Conservation (phyloP, 352 stramenopile species). For the Phytophthora parvispora region DNA sequence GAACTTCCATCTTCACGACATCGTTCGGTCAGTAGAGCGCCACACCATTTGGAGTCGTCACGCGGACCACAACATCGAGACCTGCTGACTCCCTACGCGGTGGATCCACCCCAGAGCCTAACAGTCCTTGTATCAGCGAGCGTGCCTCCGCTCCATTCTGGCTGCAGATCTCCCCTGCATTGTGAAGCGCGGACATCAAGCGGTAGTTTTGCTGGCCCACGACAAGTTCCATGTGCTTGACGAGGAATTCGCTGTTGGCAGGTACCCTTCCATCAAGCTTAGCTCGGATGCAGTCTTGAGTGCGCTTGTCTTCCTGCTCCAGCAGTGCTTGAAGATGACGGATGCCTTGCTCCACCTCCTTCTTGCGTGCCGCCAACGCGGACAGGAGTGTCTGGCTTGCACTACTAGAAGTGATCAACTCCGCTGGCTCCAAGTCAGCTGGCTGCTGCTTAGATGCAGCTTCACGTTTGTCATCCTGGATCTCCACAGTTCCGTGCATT, state of each 20-base stretch:
- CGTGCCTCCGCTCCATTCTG: constrained; percentile 14
- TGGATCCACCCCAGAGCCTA: background rate
- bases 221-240: constrained; percentile 6
- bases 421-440: constrained; percentile 1
- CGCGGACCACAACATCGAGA: background rate
- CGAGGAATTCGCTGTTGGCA: background rate
- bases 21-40: background rate
- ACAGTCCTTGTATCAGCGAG: background rate
- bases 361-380: background rate
- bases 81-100: background rate
- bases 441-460: background rate
- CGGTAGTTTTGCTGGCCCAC: constrained; percentile 21
- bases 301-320: background rate
- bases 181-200: constrained; percentile 11
- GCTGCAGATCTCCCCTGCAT: constrained; percentile 8
- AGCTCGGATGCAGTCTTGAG: constrained; percentile 7
- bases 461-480: background rate
- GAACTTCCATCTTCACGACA: background rate
- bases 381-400: background rate
- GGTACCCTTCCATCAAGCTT: background rate
- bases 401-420: background rate
- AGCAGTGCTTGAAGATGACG: constrained; percentile 3
- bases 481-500: background rate
- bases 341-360: background rate
- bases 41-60: background rate